Base-by-base conservation (phyloP, 1,284 basidiomycete genomes). In the Austroboletus niveus region DNA sequence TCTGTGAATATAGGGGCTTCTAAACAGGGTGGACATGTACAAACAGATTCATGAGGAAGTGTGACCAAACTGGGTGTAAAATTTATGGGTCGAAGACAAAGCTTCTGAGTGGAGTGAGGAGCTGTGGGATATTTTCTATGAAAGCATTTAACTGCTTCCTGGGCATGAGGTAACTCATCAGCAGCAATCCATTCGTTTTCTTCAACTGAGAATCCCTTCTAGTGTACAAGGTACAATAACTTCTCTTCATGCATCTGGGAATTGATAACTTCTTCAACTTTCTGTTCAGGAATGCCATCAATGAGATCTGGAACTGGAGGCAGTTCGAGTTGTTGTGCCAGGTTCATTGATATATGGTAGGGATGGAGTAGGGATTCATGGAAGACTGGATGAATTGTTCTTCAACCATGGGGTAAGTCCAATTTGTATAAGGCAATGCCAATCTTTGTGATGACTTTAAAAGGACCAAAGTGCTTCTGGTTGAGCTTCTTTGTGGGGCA, bases 151-250 rank as follows among this genome's bases (percentile, higher is more conserved):
- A 39, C 17, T 39, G 36, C 36, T 17, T 39, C 17, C 4, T 17
- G 36, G 4, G 36, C 17, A 20, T 39, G n/a, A 4, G 3, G n/a
- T 7, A 17, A 17, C 17, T 39, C 17, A 10, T 39, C 7, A 1
- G 6, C 2, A 2, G 9, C 11, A 3, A 9, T 48, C 52, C 45
- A 51, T 29, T 47, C n/a, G 4, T 41, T 15, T 45, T 52, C 38
- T 24, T 48, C 42, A 1, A 15, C 1, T 1, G 42, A 42, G 8
- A 52, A 52, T 5, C 47, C 51, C 24, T 52, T 48, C 46, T 42
- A 52, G 3, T 34, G 20, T 3, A 52, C 7, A 0, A 52, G 42
- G 7, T 42, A 52, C 30, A 48, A 10, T 1, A 52, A 31, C 1
- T 1, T 6, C 1, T 17, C 12, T n/a, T 42, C 1, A 2, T 5